phyloP scores from a whole-genome alignment of 768 basidiomycete species.

The Leccinum olivaceopallidum region DNA sequence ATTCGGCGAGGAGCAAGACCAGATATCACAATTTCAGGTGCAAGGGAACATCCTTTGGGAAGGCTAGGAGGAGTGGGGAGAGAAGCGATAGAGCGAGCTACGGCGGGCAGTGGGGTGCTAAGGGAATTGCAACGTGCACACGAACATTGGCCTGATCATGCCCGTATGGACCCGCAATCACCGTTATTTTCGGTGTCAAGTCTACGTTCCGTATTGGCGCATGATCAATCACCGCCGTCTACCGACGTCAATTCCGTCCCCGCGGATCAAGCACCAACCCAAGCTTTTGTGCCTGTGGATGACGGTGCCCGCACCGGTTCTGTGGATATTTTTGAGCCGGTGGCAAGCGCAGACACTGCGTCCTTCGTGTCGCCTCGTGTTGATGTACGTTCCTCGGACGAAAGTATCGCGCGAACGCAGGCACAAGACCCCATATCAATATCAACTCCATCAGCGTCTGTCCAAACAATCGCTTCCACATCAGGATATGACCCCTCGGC shows the following conservation, averaged over 20 bases:
- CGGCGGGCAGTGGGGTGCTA: slow-evolving; percentile 14
- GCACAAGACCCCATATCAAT: slow-evolving; percentile 9
- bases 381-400: slow-evolving; percentile 19
- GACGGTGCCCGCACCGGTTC: slow-evolving; percentile 19
- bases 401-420: slow-evolving; percentile 14
- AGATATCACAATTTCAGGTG: slow-evolving; percentile 8
- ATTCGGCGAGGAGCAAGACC: slow-evolving; percentile 81
- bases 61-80: slow-evolving; percentile 32
- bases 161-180: slow-evolving; percentile 27
- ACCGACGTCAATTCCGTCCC: slow-evolving; percentile 22
- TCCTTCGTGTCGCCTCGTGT: slow-evolving; percentile 28
- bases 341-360: slow-evolving; percentile 17
- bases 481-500: background rate
- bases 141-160: slow-evolving; percentile 19
- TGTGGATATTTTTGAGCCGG: slow-evolving; percentile 18
- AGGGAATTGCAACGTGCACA: slow-evolving; percentile 29
- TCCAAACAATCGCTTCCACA: slow-evolving; percentile 10
- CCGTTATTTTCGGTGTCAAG: slow-evolving; percentile 21
- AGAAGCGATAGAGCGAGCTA: slow-evolving; percentile 31
- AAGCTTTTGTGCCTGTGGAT: slow-evolving; percentile 20
- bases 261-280: slow-evolving; percentile 20
- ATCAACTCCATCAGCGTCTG: slow-evolving; percentile 18
- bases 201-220: slow-evolving; percentile 8
- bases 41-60: slow-evolving; percentile 19
- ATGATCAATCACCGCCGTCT: slow-evolving; percentile 17